Evolutionary conservation across 1,284 basidiomycete genomes (phyloP).

Genomic region (Ganoderma meredithae): DNA sequence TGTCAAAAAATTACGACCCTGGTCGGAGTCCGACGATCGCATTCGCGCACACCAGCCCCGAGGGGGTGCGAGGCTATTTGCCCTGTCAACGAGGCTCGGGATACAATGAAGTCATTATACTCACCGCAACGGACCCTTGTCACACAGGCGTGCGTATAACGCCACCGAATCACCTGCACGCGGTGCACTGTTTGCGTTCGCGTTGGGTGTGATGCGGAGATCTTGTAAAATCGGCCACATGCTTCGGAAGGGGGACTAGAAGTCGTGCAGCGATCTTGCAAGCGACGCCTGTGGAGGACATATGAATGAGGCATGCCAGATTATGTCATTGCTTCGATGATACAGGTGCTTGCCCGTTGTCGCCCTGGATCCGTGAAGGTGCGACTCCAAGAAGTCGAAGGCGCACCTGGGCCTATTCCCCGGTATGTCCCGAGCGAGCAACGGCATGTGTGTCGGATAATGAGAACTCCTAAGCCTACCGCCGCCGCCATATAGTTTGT

Average conservation of each 20-base stretch:
- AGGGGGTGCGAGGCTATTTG: neutral
- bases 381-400: neutral
- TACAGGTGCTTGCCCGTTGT: neutral
- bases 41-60: neutral
- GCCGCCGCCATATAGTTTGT: neutral
- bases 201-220: neutral
- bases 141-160: conserved; percentile 1
- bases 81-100: conserved; percentile 17
- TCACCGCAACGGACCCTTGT: conserved; percentile 6
- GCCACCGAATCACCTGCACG: neutral
- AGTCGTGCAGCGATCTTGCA: neutral
- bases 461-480: neutral
- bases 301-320: conserved; percentile 9
- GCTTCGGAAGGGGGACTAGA: neutral
- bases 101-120: conserved; percentile 13
- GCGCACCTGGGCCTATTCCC: neutral
- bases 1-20: neutral
- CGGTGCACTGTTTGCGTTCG: neutral
- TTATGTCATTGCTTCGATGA: conserved; percentile 8
- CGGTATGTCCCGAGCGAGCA: neutral
- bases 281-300: conserved; percentile 1
- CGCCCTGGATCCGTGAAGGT: conserved; percentile 5
- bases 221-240: conserved; percentile 4
- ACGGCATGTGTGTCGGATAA: neutral
- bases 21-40: neutral